Conservation (phyloP, 2,329 filamentous ascomycete species). For the Fusarium drepaniforme region DNA sequence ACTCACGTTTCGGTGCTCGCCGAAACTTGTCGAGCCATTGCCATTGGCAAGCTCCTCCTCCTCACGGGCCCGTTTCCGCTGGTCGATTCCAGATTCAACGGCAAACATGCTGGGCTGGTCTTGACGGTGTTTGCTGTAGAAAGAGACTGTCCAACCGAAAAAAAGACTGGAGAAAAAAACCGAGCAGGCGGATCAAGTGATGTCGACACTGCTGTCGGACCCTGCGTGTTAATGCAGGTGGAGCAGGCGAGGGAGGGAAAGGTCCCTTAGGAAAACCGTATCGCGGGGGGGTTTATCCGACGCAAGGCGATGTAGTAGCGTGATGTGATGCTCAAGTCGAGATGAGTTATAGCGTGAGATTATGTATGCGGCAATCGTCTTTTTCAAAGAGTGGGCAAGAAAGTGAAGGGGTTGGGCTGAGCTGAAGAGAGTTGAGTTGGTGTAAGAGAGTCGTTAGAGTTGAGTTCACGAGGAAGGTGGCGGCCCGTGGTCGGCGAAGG, state of each 20-base stretch:
- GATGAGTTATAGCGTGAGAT: slow-evolving; percentile 6
- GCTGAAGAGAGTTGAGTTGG: slow-evolving; percentile 21
- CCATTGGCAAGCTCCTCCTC: slow-evolving; percentile 56
- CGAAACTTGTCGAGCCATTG: slow-evolving; percentile 56
- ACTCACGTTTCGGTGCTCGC: slow-evolving; percentile 64
- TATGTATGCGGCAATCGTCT: slow-evolving; percentile 20
- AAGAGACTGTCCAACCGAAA: slow-evolving; percentile 14
- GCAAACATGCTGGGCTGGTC: slow-evolving; percentile 52
- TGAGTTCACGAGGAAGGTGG: slow-evolving; percentile 36
- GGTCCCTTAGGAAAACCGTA: slow-evolving; percentile 24
- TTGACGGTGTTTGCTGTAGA: slow-evolving; percentile 6
- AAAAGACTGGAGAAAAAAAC: slow-evolving; percentile 21
- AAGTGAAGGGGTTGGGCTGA: slow-evolving; percentile 24
- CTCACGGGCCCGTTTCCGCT: slow-evolving; percentile 60
- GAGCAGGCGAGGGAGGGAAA: slow-evolving; percentile 33
- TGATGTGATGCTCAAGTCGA: slow-evolving; percentile 18
- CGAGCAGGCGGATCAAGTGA: slow-evolving; percentile 19
- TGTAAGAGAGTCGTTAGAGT: slow-evolving; percentile 27
- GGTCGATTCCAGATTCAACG: slow-evolving; percentile 49
- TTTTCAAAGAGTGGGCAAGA: slow-evolving; percentile 11
- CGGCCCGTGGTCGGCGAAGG: slow-evolving; percentile 33
- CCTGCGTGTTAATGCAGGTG: slow-evolving; percentile 43
- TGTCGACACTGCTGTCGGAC: slow-evolving; percentile 33
- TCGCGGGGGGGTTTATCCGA: slow-evolving; percentile 35
- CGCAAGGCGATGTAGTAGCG: slow-evolving; percentile 20